A percentile compares a stretch with the other conserved stretches of the same genome.
Evolutionary conservation across 2,329 filamentous ascomycete genomes (phyloP).

Genomic region (Paecilomyces fulvus): DNA sequence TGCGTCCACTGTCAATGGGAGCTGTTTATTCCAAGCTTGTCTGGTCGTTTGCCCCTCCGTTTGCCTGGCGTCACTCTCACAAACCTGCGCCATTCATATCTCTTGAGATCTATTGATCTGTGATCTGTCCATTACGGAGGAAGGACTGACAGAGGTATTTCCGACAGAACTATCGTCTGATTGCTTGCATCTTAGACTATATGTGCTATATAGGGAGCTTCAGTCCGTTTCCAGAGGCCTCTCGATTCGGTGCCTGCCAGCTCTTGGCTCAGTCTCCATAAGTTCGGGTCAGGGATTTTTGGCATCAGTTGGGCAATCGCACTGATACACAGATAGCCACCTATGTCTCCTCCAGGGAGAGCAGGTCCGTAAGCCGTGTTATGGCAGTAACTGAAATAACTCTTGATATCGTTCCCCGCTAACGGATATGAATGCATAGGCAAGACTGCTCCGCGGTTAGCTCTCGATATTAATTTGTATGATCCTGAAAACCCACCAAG

Average conservation of each 20-base stretch:
- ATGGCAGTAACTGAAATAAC: neutral
- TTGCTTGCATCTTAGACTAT: neutral
- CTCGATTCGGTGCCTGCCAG: neutral
- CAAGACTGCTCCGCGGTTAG: constrained; percentile 44
- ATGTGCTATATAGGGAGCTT: neutral
- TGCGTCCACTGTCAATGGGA: neutral
- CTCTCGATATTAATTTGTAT: constrained; percentile 38
- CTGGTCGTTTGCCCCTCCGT: neutral
- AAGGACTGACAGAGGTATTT: neutral
- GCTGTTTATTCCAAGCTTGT: neutral
- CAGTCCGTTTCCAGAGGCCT: neutral
- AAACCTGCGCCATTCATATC: neutral
- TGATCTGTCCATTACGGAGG: neutral
- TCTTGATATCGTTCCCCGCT: neutral
- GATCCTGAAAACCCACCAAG: constrained; percentile 34
- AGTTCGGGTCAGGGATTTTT: neutral
- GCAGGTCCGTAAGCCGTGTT: constrained; percentile 21
- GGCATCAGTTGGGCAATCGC: neutral
- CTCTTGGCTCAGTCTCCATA: neutral
- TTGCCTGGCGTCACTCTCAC: neutral
- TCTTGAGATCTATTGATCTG: neutral
- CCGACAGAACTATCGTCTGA: neutral
- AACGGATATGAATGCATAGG: constrained; percentile 24
- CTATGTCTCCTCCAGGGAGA: constrained; percentile 23
- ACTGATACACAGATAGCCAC: constrained; percentile 3